These are phyloP conservation scores for Heliamphora exappendiculata DNA, from an alignment of 148 eudicot species.

Conservation along the genomic window DNA sequence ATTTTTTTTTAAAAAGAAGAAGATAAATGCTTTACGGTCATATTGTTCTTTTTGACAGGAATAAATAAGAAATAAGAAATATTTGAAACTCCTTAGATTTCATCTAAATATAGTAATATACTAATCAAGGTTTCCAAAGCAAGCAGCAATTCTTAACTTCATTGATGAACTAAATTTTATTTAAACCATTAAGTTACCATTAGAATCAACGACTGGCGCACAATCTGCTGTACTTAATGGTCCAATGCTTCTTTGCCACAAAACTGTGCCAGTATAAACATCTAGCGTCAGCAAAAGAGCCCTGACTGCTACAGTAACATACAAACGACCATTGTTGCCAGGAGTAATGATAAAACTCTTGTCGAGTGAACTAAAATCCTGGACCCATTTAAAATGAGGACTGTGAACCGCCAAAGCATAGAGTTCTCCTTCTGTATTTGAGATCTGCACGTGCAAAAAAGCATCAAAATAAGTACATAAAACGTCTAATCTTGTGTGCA, in stretches of 20 bases:
- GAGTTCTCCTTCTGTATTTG: slow-evolving; percentile 74
- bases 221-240: slow-evolving; percentile 52
- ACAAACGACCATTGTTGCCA: slow-evolving; percentile 76
- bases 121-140: neutral
- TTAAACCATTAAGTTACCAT: slow-evolving; percentile 39
- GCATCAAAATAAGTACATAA: neutral
- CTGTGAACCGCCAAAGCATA: slow-evolving; percentile 52
- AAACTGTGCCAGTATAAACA: slow-evolving; percentile 52
- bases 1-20: too few relatives aligned
- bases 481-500: neutral
- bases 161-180: neutral
- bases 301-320: slow-evolving; percentile 51
- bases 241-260: slow-evolving; percentile 75
- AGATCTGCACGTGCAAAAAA: slow-evolving; percentile 44
- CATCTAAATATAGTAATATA: too few relatives aligned
- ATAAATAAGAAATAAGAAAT: too few relatives aligned
- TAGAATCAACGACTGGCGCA: slow-evolving; percentile 66
- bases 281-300: slow-evolving; percentile 56
- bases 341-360: slow-evolving; percentile 40
- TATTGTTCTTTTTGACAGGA: too few relatives aligned
- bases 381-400: slow-evolving; percentile 72
- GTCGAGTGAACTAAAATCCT: slow-evolving; percentile 59
- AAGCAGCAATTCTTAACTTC: neutral
- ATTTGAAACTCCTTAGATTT: too few relatives aligned
- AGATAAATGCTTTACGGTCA: too few relatives aligned